A percentile compares a stretch with the other conserved stretches of the same genome.
Evolutionary conservation across 2,329 filamentous ascomycete genomes (phyloP).

Genomic region (Cladosporium sp.): DNA sequence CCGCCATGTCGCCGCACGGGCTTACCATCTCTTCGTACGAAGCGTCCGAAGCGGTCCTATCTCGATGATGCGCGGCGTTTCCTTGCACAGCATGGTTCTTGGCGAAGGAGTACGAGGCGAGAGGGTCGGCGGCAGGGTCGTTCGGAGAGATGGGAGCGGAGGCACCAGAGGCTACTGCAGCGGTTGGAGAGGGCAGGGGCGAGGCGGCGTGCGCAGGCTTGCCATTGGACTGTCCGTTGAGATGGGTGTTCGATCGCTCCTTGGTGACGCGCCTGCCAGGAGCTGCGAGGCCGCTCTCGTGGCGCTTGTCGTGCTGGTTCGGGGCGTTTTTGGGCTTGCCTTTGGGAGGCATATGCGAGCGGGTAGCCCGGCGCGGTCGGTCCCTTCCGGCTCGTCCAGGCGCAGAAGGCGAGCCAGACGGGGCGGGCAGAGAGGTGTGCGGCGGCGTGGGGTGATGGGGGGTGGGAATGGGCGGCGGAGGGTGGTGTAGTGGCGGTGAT

Average conservation of each 20-base stretch:
- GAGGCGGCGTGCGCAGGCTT: constrained; percentile 29
- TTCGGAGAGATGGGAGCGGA: neutral
- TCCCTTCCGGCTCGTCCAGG: constrained; percentile 25
- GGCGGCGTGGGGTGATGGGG: neutral
- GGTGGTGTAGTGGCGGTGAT: neutral
- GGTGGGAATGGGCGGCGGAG: neutral
- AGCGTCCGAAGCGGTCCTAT: constrained; percentile 38
- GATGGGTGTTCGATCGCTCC: constrained; percentile 41
- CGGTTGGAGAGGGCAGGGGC: constrained; percentile 31
- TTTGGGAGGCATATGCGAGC: constrained; percentile 41
- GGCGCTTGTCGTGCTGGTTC: constrained; percentile 51
- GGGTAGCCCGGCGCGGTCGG: constrained; percentile 11
- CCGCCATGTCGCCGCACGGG: constrained; percentile 24
- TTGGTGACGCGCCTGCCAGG: constrained; percentile 61
- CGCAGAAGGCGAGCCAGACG: constrained; percentile 26
- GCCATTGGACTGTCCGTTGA: constrained; percentile 39
- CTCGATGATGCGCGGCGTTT: constrained; percentile 22
- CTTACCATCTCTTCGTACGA: constrained; percentile 34
- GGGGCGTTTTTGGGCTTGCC: constrained; percentile 37
- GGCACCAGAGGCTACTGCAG: constrained; percentile 1
- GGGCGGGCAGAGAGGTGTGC: constrained; percentile 12
- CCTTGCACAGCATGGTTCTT: constrained; percentile 16
- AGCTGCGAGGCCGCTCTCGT: constrained; percentile 83
- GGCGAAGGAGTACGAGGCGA: constrained; percentile 4
- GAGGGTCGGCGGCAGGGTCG: constrained; percentile 15